Percentiles rank a stretch among this genome's conserved stretches.
These are phyloP conservation scores for Fusarium coicis DNA, from an alignment of 2,329 filamentous ascomycete species.

Conservation along the genomic window DNA sequence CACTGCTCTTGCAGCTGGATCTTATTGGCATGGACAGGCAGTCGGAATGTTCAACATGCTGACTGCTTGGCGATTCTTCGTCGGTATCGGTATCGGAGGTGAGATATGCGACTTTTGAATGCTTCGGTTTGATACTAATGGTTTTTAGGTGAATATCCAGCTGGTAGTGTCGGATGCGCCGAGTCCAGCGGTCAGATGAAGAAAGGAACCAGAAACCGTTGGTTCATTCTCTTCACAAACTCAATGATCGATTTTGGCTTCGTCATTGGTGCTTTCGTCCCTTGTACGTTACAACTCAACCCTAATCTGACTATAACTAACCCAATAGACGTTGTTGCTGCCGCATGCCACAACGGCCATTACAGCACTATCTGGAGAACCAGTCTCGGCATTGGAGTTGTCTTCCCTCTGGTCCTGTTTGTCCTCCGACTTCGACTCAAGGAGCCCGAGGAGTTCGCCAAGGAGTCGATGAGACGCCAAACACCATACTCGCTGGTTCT, in stretches of 20 bases:
- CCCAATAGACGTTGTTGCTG: conserved; percentile 59
- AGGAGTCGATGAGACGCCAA: conserved; percentile 72
- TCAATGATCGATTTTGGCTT: conserved; percentile 88
- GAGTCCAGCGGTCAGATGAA: conserved; percentile 88
- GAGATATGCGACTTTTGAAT: conserved; percentile 32
- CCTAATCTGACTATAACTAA: not conserved
- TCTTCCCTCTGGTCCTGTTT: conserved; percentile 80
- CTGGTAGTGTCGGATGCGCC: conserved; percentile 84
- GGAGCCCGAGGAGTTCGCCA: conserved; percentile 81
- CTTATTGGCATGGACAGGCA: conserved; percentile 77
- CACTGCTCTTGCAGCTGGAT: conserved; percentile 79
- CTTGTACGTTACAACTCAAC: conserved; percentile 53
- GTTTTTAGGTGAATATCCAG: conserved; percentile 72
- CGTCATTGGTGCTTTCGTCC: conserved; percentile 81
- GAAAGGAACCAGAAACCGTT: conserved; percentile 82
- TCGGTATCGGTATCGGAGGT: conserved; percentile 81
- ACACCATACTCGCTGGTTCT: conserved; percentile 67
- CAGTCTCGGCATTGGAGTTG: conserved; percentile 78
- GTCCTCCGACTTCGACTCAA: conserved; percentile 77
- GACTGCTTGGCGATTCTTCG: conserved; percentile 86
- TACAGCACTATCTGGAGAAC: conserved; percentile 84
- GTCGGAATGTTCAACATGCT: conserved; percentile 79
- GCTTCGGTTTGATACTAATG: not conserved
- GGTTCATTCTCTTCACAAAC: conserved; percentile 93
- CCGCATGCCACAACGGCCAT: conserved; percentile 68